phyloP scores from a whole-genome alignment of 768 basidiomycete genomes.

The Rhodotorula toruloides region DNA sequence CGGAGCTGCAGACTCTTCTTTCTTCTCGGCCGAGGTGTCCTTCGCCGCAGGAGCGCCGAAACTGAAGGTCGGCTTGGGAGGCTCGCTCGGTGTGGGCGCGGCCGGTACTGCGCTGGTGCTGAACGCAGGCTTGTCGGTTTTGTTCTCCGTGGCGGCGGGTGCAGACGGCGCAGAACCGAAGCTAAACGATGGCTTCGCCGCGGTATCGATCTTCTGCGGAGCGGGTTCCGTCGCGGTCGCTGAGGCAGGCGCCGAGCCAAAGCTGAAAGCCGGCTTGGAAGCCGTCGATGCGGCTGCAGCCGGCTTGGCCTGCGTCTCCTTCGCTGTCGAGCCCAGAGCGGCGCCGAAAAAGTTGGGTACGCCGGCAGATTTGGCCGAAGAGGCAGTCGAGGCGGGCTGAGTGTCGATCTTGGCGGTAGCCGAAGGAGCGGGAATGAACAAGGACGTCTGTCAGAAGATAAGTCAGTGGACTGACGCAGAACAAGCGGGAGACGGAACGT shows the following conservation, averaged over 20 bases:
- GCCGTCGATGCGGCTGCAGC: not conserved
- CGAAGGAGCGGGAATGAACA: not conserved
- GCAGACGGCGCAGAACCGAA: not conserved
- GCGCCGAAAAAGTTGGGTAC: not conserved
- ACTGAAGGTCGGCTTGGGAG: slow-evolving; percentile 1
- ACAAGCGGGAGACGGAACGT: not conserved
- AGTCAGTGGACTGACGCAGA: no score
- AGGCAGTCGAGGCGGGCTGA: not conserved
- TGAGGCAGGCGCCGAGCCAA: not conserved
- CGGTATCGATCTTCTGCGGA: not conserved
- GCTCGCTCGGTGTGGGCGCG: no score
- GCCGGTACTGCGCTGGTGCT: not conserved
- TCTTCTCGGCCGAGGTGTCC: not conserved
- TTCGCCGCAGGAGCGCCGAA: not conserved
- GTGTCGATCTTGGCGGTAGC: no score
- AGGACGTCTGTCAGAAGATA: no score
- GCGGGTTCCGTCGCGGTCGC: no score
- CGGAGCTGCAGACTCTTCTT: not conserved
- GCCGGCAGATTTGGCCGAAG: not conserved
- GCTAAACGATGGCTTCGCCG: not conserved
- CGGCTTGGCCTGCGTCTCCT: not conserved
- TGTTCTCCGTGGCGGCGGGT: not conserved
- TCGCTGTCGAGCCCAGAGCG: not conserved
- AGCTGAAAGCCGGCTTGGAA: not conserved
- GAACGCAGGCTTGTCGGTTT: not conserved